Evolutionary conservation across 768 basidiomycete genomes (phyloP), one percentile per base, ranked within the genome.

Genomic region (Naganishia randhawae): DNA sequence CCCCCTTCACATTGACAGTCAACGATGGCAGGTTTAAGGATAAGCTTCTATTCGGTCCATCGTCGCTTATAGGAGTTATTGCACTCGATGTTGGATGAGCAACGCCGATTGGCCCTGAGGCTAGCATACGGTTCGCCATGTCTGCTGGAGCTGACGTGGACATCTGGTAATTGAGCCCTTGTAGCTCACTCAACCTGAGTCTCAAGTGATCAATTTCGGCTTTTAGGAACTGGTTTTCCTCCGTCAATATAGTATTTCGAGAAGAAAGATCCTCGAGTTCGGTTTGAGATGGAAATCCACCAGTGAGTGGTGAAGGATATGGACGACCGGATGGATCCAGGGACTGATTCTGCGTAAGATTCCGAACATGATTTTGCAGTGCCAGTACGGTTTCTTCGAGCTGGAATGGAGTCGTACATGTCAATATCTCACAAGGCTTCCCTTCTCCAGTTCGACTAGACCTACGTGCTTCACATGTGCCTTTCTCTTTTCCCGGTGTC

Each of bases 401-500:
- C 77, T 78, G 52, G 3, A 35, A 29, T 61, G 1, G 10, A 19
- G n/a, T 50, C 29, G 35, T 32, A 55, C 19, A n/a, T 10, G 1
- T 48, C 22, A 45, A 41, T 35, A 3, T 31, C 19, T 25, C 25
- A 7, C 32, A 27, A 6, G 25, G 41, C 9, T 32, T 32, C 45
- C 54, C 32, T 14, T 27, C 37, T 67, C 3, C 37, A 13, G 35
- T 19, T 17, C 19, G 1, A 16, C 54, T 32, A 27, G 2, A 79
- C 78, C 73, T 52, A 77, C 78, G 11, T 73, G 66, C 65, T 76
- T 75, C 29, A 79, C 65, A 54, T 76, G 72, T 42, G 75, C 76
- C 68, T 79, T 79, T 35, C 75, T 69, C 65, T 77, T 79, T 69
- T 79, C 78, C 25, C 78, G 65, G 61, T 79, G 78, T 61, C 76